phyloP scores from a whole-genome alignment of 2,329 filamentous ascomycete species.

The Colletotrichum cereale region DNA sequence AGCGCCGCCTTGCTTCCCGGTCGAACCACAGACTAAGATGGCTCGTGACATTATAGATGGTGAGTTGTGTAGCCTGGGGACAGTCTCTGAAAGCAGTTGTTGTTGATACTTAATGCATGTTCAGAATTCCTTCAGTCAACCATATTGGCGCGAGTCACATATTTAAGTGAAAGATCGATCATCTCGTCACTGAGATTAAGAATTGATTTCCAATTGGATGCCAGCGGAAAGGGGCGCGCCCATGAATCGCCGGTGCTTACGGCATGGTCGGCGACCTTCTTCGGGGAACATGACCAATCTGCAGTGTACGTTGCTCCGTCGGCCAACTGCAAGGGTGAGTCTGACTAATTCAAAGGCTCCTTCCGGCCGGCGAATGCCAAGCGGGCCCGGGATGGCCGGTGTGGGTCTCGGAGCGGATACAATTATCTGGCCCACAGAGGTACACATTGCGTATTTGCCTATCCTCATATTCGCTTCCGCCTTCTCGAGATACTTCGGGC shows the following conservation, averaged over 20 bases:
- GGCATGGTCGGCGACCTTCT: too few relatives aligned
- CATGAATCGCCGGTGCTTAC: not conserved
- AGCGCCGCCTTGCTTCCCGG: conserved; percentile 54
- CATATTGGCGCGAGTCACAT: not conserved
- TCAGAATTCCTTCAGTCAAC: not conserved
- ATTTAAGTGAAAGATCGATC: not conserved
- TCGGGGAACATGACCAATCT: conserved; percentile 1
- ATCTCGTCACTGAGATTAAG: not conserved
- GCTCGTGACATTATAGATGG: conserved; percentile 43
- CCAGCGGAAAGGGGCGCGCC: not conserved
- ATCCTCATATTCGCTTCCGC: not conserved
- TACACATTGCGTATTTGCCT: not conserved
- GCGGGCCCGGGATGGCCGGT: not conserved
- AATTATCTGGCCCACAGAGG: too few relatives aligned
- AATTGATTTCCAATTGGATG: too few relatives aligned
- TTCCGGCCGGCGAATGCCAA: too few relatives aligned
- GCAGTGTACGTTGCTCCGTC: not conserved
- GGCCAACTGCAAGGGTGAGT: not conserved
- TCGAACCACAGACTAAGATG: conserved; percentile 52
- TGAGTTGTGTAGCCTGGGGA: not conserved
- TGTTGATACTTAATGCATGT: too few relatives aligned
- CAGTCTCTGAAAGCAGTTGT: not conserved
- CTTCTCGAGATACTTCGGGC: not conserved
- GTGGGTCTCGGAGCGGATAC: not conserved
- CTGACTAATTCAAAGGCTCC: not conserved